Percentiles rank a stretch among this genome's conserved stretches.
Conservation (phyloP, 768 basidiomycete genomes). For the Kwoniella sp. region DNA sequence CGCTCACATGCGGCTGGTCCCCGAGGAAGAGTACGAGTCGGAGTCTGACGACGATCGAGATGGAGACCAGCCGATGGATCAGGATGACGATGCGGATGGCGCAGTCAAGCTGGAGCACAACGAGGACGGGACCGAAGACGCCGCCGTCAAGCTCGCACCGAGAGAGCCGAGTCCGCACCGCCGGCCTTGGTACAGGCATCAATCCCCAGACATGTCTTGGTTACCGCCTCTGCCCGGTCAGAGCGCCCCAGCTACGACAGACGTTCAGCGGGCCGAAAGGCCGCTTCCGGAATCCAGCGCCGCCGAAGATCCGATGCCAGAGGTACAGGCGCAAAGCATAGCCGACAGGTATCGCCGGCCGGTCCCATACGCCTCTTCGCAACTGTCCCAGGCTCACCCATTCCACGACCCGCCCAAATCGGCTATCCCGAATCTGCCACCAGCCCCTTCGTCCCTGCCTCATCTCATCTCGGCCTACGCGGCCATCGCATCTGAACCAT, state of each 20-base stretch:
- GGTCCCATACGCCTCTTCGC: slow-evolving; percentile 26
- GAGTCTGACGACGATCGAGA: not conserved
- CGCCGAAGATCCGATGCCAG: too few relatives aligned
- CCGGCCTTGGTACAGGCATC: slow-evolving; percentile 1
- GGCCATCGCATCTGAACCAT: slow-evolving; percentile 28
- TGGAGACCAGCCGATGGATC: slow-evolving; percentile 3
- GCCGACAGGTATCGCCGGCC: slow-evolving; percentile 23
- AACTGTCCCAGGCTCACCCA: slow-evolving; percentile 20
- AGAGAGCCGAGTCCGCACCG: not conserved
- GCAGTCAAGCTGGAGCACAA: not conserved
- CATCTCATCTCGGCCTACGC: slow-evolving; percentile 26
- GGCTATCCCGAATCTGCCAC: not conserved
- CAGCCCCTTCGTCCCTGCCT: slow-evolving; percentile 27
- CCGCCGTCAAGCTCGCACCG: not conserved
- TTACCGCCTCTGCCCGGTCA: slow-evolving; percentile 35
- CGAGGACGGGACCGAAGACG: not conserved
- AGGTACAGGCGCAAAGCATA: slow-evolving; percentile 15
- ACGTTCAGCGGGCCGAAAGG: too few relatives aligned
- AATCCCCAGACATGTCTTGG: slow-evolving; percentile 24
- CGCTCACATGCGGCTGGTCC: slow-evolving; percentile 20
- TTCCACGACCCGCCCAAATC: slow-evolving; percentile 21
- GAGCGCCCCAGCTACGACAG: too few relatives aligned
- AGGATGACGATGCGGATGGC: slow-evolving; percentile 1
- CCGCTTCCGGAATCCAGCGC: too few relatives aligned
- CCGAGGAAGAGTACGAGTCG: not conserved